These are phyloP conservation scores for Selenicereus undatus DNA, from an alignment of 148 eudicot species.

Conservation along the genomic window DNA sequence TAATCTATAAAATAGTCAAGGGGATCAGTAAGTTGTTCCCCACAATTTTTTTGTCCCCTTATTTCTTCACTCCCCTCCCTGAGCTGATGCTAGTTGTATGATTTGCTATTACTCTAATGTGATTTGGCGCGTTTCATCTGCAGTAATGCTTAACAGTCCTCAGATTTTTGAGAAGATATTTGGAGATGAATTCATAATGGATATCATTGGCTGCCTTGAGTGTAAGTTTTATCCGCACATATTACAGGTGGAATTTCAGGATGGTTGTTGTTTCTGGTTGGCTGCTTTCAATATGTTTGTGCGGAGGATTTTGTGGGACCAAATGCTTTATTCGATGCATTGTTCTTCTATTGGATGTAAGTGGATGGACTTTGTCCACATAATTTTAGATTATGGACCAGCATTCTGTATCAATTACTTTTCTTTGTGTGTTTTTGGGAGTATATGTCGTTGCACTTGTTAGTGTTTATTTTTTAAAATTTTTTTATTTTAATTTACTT, in stretches of 20 bases:
- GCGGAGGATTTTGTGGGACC: background rate
- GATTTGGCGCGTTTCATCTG: conserved; percentile 29
- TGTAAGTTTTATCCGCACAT: conserved; percentile 47
- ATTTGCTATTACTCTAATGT: conserved; percentile 7
- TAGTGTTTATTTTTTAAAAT: background rate
- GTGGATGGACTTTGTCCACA: background rate
- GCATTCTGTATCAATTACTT: background rate
- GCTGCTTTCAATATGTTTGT: background rate
- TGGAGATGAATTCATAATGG: conserved; percentile 85
- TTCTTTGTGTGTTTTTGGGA: background rate
- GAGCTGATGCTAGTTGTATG: background rate
- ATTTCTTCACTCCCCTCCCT: background rate
- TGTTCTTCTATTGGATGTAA: background rate
- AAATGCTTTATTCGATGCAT: background rate
- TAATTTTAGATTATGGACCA: background rate
- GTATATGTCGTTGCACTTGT: background rate
- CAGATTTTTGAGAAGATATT: conserved; percentile 83
- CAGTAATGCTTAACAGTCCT: conserved; percentile 83
- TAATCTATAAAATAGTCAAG: conserved; percentile 75
- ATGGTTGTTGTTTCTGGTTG: background rate
- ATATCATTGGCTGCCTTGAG: conserved; percentile 82
- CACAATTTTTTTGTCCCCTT: background rate
- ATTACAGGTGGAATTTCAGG: background rate
- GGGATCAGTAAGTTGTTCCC: conserved; percentile 61
- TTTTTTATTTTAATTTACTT: background rate